These are phyloP conservation scores for Rhizoctonia solani DNA, from an alignment of 1,284 basidiomycete species.

Conservation along the genomic window DNA sequence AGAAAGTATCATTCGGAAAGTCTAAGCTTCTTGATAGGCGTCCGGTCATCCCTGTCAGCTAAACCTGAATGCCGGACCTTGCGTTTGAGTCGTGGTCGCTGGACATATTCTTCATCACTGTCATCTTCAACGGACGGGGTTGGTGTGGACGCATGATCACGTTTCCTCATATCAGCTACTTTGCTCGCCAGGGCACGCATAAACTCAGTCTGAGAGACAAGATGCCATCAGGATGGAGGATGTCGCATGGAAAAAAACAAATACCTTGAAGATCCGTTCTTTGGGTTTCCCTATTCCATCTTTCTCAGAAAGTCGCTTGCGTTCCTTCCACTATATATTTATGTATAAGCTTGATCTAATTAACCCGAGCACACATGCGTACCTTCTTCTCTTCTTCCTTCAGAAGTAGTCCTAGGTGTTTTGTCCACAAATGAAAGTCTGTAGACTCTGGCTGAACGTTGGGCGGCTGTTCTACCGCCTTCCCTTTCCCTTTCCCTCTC, in stretches of 20 bases:
- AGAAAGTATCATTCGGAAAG: constrained; percentile 10
- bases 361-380: constrained; percentile 1
- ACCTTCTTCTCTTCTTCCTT: constrained; percentile 35
- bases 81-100: constrained; percentile 12
- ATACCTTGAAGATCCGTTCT: constrained; percentile 29
- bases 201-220: constrained; percentile 15
- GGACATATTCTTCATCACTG: constrained; percentile 31
- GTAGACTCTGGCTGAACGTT: constrained; percentile 20
- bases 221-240: not conserved
- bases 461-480: not conserved
- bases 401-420: constrained; percentile 31
- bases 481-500: constrained; percentile 24
- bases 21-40: constrained; percentile 10
- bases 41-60: constrained; percentile 22
- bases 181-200: constrained; percentile 26
- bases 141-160: constrained; percentile 28
- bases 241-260: not conserved
- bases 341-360: constrained; percentile 7
- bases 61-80: constrained; percentile 9
- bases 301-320: constrained; percentile 19
- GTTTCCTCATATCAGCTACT: constrained; percentile 3
- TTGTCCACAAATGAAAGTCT: constrained; percentile 28
- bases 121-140: constrained; percentile 13
- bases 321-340: constrained; percentile 31
- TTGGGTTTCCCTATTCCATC: constrained; percentile 25